Percentiles rank a stretch among this genome's conserved stretches.
Evolutionary conservation across 2,329 filamentous ascomycete species (phyloP).

Genomic region (Aspergillus pseudotamarii): DNA sequence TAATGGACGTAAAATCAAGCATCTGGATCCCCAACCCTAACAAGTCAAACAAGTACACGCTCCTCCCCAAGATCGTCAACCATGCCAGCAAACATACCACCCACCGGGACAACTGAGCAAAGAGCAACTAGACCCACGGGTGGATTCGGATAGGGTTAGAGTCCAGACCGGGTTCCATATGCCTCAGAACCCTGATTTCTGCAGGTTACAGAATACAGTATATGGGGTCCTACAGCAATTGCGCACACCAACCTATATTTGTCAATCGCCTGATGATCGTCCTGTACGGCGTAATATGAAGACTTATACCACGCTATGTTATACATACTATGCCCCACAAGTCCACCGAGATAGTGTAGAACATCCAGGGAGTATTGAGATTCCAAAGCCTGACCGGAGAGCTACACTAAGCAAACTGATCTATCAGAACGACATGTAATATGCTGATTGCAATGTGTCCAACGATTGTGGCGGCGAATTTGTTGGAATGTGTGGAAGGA

Average conservation of each 20-base stretch:
- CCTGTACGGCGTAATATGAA: background rate
- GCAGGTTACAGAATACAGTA: background rate
- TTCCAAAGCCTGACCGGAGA: background rate
- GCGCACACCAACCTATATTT: background rate
- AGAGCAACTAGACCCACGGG: background rate
- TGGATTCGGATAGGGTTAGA: background rate
- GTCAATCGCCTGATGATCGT: background rate
- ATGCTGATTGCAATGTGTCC: background rate
- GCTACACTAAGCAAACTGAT: background rate
- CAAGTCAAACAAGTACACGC: background rate
- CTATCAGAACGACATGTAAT: too few relatives aligned
- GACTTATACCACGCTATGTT: background rate
- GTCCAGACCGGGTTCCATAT: background rate
- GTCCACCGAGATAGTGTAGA: background rate
- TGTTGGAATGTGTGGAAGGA: background rate
- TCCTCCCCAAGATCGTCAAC: background rate
- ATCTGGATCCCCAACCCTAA: background rate
- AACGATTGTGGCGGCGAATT: background rate
- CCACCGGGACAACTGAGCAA: background rate
- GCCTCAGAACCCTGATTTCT: background rate
- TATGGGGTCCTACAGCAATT: background rate
- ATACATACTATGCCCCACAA: background rate
- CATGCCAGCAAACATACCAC: background rate
- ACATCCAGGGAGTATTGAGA: background rate
- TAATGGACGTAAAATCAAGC: background rate